Evolutionary conservation across 2,329 filamentous ascomycete species (phyloP).

Genomic region (Lachnellula cervina): DNA sequence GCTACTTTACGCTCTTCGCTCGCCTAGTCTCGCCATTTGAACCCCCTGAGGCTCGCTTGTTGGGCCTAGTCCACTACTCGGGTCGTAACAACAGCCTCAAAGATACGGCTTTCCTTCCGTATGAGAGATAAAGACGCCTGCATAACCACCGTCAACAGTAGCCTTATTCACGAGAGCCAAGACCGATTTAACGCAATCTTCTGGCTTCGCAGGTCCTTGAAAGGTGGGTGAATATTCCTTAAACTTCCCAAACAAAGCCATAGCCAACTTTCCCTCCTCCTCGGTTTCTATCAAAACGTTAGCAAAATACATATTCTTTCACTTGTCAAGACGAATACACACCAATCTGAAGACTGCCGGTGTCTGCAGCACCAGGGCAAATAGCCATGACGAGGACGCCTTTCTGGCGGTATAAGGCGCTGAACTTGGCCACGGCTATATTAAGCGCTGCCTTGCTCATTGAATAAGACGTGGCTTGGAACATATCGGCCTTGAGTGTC

Average conservation of each 20-base stretch:
- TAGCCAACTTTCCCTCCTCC: constrained; percentile 21
- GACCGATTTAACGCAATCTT: constrained; percentile 20
- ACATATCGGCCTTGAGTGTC: constrained; percentile 36
- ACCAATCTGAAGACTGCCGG: constrained; percentile 29
- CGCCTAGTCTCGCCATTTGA: too few species aligned
- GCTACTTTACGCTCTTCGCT: too few species aligned
- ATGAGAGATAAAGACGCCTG: constrained; percentile 18
- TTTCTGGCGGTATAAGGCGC: constrained; percentile 42
- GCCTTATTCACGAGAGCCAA: constrained; percentile 22
- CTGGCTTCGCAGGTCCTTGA: constrained; percentile 20
- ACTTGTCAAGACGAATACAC: constrained; percentile 13
- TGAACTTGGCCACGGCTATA: constrained; percentile 49
- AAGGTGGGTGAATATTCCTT: constrained; percentile 24
- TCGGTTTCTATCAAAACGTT: constrained; percentile 13
- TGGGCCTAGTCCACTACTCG: too few species aligned
- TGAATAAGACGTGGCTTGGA: constrained; percentile 38
- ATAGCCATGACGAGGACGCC: constrained; percentile 49
- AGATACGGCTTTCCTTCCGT: constrained; percentile 11
- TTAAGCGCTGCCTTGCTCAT: constrained; percentile 50
- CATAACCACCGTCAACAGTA: constrained; percentile 22
- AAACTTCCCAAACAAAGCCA: constrained; percentile 20
- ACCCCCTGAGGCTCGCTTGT: too few species aligned
- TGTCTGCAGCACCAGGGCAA: constrained; percentile 47
- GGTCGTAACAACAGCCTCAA: background rate
- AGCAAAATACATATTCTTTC: constrained; percentile 9